These are phyloP conservation scores for Talaromyces sp. DNA, from an alignment of 2,329 filamentous ascomycete species.

Conservation along the genomic window DNA sequence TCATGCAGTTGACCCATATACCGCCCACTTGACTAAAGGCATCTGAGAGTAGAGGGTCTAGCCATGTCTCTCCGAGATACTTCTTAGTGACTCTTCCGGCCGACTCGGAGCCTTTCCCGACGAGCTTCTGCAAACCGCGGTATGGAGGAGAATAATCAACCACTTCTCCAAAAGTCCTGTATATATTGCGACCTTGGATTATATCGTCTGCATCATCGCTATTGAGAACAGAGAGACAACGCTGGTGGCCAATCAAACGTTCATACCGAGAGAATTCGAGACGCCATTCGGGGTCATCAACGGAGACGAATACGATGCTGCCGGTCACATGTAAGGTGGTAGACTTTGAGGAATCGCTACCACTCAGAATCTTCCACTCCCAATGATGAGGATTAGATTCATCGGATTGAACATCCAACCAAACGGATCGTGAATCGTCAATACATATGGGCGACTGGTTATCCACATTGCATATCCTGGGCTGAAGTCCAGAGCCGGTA, in stretches of 20 bases:
- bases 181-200: slow-evolving; percentile 15
- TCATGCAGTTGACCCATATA: slow-evolving; percentile 26
- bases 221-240: slow-evolving; percentile 14
- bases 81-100: slow-evolving; percentile 14
- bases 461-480: slow-evolving; percentile 24
- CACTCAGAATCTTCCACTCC: slow-evolving; percentile 24
- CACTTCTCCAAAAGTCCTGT: slow-evolving; percentile 11
- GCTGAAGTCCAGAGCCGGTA: slow-evolving; percentile 15
- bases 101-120: slow-evolving; percentile 15
- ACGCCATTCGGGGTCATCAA: slow-evolving; percentile 13
- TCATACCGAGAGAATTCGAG: slow-evolving; percentile 25
- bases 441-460: slow-evolving; percentile 31
- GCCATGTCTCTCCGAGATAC: slow-evolving; percentile 10
- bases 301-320: slow-evolving; percentile 18
- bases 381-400: slow-evolving; percentile 17
- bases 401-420: slow-evolving; percentile 22
- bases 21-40: slow-evolving; percentile 28
- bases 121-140: slow-evolving; percentile 14
- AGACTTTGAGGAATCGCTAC: neutral
- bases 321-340: slow-evolving; percentile 22
- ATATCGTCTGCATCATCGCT: slow-evolving; percentile 14
- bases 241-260: slow-evolving; percentile 29
- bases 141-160: slow-evolving; percentile 13
- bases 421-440: slow-evolving; percentile 22
- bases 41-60: slow-evolving; percentile 21